Evolutionary conservation across 2,329 filamentous ascomycete species (phyloP), one percentile per base, ranked within the genome.

Genomic region (Cercospora berteroae): DNA sequence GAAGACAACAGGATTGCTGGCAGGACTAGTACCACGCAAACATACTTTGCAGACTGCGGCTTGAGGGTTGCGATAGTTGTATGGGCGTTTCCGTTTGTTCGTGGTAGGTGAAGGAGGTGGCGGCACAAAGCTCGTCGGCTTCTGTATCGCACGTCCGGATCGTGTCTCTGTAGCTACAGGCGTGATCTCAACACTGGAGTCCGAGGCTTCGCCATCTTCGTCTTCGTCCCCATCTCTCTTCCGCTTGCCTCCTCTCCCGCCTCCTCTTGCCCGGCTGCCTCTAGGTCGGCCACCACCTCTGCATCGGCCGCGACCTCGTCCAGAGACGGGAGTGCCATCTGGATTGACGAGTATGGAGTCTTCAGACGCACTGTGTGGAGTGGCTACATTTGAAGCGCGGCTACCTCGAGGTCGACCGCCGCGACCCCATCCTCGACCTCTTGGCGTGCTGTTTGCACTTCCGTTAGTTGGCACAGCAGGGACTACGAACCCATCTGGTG

Each of bases 1-100:
- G 78, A 94, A 93, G 2, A 95, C 91, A 76, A 96, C 94, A 80
- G 89, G 87, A 79, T 95, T 95, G 72, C 82, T 87, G n/a, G 83
- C 78, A 3, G 90, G 89, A 74, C 90, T 92, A 71, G 90, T 86
- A 9, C 90, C 88, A 71, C 92, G 84, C 63, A 88, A 85, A 79
- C 92, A 96, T 70, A 87, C 85, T 73, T 88, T 89, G 81, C 92
- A 95, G 33, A 90, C 83, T 13, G 84, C 84, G 68, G 87, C 82
- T 74, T 88, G 86, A 69, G 78, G 78, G 80, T 79, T 86, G 70
- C 79, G 82, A 70, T 79, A 69, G 75, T 81, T 70, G 74, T 84
- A 84, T 23, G 85, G 87, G 69, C 88, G 85, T 79, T 89, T 89
- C 68, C 85, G 81, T 79, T 83, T 86, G 79, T 80, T 75, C 23